Evolutionary conservation across 164 flowering plant genomes (phyloP).

Genomic region (Warburgia ugandensis): DNA sequence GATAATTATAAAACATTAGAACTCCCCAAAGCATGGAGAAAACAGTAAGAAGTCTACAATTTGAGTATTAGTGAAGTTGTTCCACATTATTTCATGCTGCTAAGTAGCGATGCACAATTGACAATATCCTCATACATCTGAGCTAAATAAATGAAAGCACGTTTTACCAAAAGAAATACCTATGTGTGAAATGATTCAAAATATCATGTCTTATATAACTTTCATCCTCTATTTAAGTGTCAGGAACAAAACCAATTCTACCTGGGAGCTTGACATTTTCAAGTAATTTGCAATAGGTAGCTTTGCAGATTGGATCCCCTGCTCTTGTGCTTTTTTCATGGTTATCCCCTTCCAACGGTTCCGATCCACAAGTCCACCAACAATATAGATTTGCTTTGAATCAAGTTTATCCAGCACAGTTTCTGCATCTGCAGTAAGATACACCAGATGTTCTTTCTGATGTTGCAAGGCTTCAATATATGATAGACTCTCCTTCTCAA

Average conservation of each 20-base stretch:
- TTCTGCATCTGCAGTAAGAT: conserved; percentile 91
- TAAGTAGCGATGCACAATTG: too few species aligned
- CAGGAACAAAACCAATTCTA: conserved; percentile 10
- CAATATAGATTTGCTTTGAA: conserved; percentile 55
- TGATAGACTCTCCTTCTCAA: conserved; percentile 64
- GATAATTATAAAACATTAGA: too few species aligned
- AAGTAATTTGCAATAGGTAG: conserved; percentile 80
- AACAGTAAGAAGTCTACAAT: too few species aligned
- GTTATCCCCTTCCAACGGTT: conserved; percentile 95
- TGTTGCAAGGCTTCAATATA: conserved; percentile 73
- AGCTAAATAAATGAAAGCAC: too few species aligned
- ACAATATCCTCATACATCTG: too few species aligned
- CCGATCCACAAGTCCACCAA: conserved; percentile 94
- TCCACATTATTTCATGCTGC: too few species aligned
- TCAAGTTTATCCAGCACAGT: conserved; percentile 66
- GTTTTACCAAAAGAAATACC: too few species aligned
- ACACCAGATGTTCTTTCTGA: conserved; percentile 70
- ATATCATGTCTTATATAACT: neutral
- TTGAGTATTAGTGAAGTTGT: too few species aligned
- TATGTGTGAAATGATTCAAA: neutral
- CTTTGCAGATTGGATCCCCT: conserved; percentile 84
- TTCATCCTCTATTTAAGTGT: neutral
- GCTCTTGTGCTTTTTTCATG: conserved; percentile 81
- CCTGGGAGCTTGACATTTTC: conserved; percentile 97
- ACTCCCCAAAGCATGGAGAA: too few species aligned